Conservation (phyloP, 2,329 filamentous ascomycete species). For the Claviceps sp. region DNA sequence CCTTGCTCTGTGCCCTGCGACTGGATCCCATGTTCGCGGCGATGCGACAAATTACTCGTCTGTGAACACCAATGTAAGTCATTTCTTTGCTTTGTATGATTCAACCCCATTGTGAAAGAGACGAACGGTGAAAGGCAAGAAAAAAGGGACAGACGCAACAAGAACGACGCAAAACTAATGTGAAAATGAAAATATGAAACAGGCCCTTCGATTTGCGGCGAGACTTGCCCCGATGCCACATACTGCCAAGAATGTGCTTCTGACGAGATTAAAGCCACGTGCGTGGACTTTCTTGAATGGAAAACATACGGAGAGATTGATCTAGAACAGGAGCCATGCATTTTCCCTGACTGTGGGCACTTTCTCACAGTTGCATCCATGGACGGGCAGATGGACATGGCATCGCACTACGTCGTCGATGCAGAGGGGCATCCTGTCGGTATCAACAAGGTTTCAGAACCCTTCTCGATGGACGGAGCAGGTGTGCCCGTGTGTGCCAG, state of each 20-base stretch:
- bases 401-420: conserved; percentile 32
- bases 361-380: conserved; percentile 45
- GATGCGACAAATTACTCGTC: conserved; percentile 37
- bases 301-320: conserved; percentile 43
- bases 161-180: background rate
- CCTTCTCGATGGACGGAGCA: conserved; percentile 31
- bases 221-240: conserved; percentile 36
- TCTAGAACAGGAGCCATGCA: conserved; percentile 44
- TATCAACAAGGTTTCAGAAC: conserved; percentile 23
- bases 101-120: background rate
- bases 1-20: conserved; percentile 56
- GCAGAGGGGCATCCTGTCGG: conserved; percentile 18
- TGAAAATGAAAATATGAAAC: too few relatives aligned
- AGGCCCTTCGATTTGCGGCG: conserved; percentile 48
- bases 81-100: background rate
- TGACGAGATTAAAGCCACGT: conserved; percentile 26
- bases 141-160: too few relatives aligned
- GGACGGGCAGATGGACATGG: conserved; percentile 46
- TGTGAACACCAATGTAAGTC: conserved; percentile 47
- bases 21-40: conserved; percentile 47
- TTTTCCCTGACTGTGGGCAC: conserved; percentile 51
- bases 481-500: conserved; percentile 40
- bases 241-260: conserved; percentile 45
- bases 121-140: too few relatives aligned
- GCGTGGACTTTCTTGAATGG: conserved; percentile 44